Evolutionary conservation across 164 flowering plant species (phyloP), one percentile per base, ranked within the genome.

Genomic region (Vitis labrusca): DNA sequence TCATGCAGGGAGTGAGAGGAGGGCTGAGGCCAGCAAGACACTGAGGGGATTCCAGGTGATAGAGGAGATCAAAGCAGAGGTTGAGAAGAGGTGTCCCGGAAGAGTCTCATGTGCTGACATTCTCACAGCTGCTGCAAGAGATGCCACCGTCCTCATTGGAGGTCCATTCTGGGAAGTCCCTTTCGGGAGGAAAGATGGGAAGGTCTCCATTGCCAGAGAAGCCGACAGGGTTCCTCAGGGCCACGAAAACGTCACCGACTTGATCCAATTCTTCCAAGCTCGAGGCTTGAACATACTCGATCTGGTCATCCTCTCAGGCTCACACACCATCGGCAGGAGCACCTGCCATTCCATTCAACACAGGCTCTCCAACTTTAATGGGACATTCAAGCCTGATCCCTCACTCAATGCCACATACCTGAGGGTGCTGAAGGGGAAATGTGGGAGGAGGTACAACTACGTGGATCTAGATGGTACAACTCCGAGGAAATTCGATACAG

Each of bases 61-160:
- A 1, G 88, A 90, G 10, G 88, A 86, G 0, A 88, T 90, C 59
- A 93, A 93, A 66, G 81, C 82, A 1, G 91, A 79, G 66, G 53
- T 91, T 0, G 96, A 94, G 83, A 77, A 74, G 65, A 61, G 69
- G 61, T 94, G 98, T 74, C 92, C 94, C 3, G 77, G 62, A 51
- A 87, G 82, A 0, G 97, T 91, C 8, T 94, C 97, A 2, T 94
- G 98, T 53, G 86, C 98, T 2, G 97, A 94, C 75, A 89, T 94
- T 37, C 82, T 94, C n/a, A 84, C 94, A 0, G 82, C 90, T 2
- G 90, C 88, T 0, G 80, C 94, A 1, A 86, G 96, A 63, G 98
- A 91, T 71, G 93, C 96, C 30, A 86, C 90, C 0, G 50, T 78
- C 16, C 32, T 56, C 27, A 67, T 73, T 3, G 89, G 89, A 47